phyloP scores from a whole-genome alignment of 306 rosid genomes.

The Cotoneaster glaucophyllus region DNA sequence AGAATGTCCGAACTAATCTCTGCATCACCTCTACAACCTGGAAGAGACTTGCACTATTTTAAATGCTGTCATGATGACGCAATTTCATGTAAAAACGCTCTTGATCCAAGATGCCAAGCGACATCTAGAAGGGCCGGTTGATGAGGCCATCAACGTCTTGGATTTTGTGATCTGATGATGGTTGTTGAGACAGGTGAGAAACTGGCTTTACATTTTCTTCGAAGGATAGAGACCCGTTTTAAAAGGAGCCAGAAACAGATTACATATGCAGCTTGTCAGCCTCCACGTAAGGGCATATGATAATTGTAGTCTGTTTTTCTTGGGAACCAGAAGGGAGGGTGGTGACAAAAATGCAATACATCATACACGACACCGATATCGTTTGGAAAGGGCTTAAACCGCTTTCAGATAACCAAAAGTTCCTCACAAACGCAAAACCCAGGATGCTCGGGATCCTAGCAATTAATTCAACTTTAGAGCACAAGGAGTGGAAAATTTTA shows the following conservation, averaged over 20 bases:
- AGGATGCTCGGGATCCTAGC: no score
- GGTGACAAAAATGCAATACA: not conserved
- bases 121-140: no score
- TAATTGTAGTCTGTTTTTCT: not conserved
- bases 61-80: not conserved
- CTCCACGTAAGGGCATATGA: not conserved
- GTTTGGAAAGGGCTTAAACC: no score
- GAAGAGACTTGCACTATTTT: not conserved
- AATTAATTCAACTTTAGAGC: no score
- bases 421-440: not conserved
- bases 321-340: not conserved
- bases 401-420: not conserved
- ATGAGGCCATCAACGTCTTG: not conserved
- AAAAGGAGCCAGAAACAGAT: not conserved
- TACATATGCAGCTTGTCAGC: not conserved
- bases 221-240: not conserved
- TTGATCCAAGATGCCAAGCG: no score
- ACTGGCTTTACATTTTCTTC: not conserved
- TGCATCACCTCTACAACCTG: no score
- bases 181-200: not conserved
- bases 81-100: no score
- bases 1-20: no score
- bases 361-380: not conserved
- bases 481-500: not conserved
- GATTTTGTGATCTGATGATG: not conserved